These are phyloP conservation scores for Rhodosporidiobolus odoratus DNA, from an alignment of 768 basidiomycete genomes.

Conservation along the genomic window DNA sequence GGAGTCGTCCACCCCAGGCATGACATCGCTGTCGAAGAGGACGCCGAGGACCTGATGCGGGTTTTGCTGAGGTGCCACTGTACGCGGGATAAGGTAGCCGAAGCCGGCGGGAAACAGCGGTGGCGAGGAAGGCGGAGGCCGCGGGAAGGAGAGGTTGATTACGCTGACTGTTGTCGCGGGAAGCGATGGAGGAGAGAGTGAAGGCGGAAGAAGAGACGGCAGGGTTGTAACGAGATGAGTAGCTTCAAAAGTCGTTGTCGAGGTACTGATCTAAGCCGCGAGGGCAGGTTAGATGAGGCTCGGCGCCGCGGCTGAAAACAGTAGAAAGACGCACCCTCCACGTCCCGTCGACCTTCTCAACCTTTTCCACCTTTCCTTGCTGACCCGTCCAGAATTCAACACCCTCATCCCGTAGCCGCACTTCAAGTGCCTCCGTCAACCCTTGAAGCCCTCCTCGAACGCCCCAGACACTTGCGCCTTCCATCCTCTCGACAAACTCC, in stretches of 20 bases:
- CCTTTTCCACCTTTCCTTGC: constrained; percentile 15
- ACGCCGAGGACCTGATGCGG: constrained; percentile 66
- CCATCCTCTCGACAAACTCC: constrained; percentile 32
- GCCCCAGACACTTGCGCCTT: constrained; percentile 67
- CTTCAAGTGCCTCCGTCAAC: constrained; percentile 58
- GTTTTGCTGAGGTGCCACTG: constrained; percentile 33
- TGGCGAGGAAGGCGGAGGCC: constrained; percentile 45
- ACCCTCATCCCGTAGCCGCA: constrained; percentile 53
- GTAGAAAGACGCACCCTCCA: constrained; percentile 11
- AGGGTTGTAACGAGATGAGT: constrained; percentile 68
- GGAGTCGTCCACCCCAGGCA: constrained; percentile 58
- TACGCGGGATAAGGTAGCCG: constrained; percentile 85
- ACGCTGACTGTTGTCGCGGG: constrained; percentile 76
- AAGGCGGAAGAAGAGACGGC: constrained; percentile 59
- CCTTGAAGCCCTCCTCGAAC: constrained; percentile 70
- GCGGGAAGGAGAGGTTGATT: constrained; percentile 75
- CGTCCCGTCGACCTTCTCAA: constrained; percentile 1
- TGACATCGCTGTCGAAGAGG: constrained; percentile 79
- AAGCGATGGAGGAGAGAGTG: constrained; percentile 49
- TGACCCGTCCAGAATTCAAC: constrained; percentile 55
- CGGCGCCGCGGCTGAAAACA: no score
- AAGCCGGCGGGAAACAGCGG: constrained; percentile 69
- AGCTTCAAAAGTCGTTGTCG: constrained; percentile 17
- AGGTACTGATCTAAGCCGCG: constrained; percentile 4
- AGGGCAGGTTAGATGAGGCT: neutral